A percentile compares a stretch with the other conserved stretches of the same genome.
phyloP scores from a whole-genome alignment of 768 basidiomycete species.

The Lactifluus echinatus region DNA sequence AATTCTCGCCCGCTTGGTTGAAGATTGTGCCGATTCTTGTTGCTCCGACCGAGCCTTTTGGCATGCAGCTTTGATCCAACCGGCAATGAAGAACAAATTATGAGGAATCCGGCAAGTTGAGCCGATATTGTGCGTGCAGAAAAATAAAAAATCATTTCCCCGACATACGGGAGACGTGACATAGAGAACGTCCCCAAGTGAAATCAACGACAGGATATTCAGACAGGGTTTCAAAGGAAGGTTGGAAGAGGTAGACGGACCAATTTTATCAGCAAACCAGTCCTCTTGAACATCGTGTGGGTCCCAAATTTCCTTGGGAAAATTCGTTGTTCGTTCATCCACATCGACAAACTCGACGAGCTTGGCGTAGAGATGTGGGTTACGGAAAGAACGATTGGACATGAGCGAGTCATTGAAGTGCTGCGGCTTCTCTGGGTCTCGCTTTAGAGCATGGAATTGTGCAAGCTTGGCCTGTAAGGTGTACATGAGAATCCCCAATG shows the following conservation, averaged over 20 bases:
- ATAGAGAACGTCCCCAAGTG: not conserved
- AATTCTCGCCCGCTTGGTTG: constrained; percentile 36
- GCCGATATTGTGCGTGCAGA: not conserved
- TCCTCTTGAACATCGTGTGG: constrained; percentile 51
- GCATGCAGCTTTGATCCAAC: constrained; percentile 28
- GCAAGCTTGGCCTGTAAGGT: constrained; percentile 61
- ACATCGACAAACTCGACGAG: constrained; percentile 92
- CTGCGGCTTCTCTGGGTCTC: constrained; percentile 49
- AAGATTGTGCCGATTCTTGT: constrained; percentile 25
- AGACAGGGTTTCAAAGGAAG: not conserved
- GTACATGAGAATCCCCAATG: not conserved
- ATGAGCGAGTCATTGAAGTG: constrained; percentile 97
- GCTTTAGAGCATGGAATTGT: constrained; percentile 69
- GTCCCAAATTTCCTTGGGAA: constrained; percentile 67
- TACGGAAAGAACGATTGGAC: constrained; percentile 87
- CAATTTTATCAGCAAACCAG: constrained; percentile 74
- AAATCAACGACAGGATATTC: not conserved
- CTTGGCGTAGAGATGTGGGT: constrained; percentile 92
- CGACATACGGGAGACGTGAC: not conserved
- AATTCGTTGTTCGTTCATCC: constrained; percentile 81
- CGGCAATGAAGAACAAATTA: not conserved
- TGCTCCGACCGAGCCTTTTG: constrained; percentile 37
- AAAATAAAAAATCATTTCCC: not conserved
- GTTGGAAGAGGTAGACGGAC: constrained; percentile 36
- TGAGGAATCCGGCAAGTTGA: not conserved